phyloP scores from a whole-genome alignment of 441 rosid genomes.

The Kokia cookei region DNA sequence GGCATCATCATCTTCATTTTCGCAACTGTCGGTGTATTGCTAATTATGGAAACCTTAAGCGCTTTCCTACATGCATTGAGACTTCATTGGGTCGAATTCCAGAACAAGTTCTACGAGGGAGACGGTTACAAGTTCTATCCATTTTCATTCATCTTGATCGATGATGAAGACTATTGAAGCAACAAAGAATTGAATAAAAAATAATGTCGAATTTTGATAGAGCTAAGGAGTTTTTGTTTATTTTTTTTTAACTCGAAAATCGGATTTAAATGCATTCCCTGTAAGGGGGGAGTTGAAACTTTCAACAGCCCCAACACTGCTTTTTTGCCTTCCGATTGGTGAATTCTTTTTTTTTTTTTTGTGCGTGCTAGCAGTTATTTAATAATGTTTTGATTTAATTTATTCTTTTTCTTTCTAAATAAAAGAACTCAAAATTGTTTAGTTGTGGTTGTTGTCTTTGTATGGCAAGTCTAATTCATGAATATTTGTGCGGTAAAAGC shows the following conservation, averaged over 20 bases:
- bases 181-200: conserved; percentile 9
- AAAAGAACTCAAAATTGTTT: neutral
- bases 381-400: conserved; percentile 17
- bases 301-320: conserved; percentile 9
- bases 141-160: conserved; percentile 43
- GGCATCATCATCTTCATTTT: conserved; percentile 64
- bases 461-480: neutral
- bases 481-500: neutral
- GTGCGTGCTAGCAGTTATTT: conserved; percentile 11
- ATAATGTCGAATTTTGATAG: conserved; percentile 1
- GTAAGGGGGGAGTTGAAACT: conserved; percentile 3
- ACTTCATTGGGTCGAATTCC: conserved; percentile 97
- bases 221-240: neutral
- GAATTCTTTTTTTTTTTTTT: neutral
- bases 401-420: conserved; percentile 9
- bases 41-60: conserved; percentile 93
- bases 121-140: conserved; percentile 86
- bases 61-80: conserved; percentile 90
- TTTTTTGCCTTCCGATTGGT: conserved; percentile 17
- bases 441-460: neutral
- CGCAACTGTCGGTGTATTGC: conserved; percentile 82
- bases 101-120: conserved; percentile 90
- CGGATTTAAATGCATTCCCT: conserved; percentile 12
- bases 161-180: conserved; percentile 54
- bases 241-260: neutral